Evolutionary conservation across 2,329 filamentous ascomycete species (phyloP).

Genomic region (Pyrenophora seminiperda): DNA sequence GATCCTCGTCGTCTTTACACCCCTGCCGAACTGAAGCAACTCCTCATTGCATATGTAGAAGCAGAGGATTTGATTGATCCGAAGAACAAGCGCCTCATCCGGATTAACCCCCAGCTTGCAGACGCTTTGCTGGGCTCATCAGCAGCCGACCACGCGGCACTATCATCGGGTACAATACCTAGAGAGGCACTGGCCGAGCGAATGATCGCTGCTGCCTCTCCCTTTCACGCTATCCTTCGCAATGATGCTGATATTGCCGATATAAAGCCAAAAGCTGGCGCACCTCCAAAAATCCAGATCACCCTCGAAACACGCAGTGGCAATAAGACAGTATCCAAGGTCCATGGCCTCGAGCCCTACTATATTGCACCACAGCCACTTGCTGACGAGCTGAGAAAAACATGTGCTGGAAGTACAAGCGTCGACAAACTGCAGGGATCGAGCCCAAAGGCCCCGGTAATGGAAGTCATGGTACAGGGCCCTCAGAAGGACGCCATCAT

Average conservation of each 20-base stretch:
- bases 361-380: constrained; percentile 64
- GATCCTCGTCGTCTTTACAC: constrained; percentile 63
- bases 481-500: constrained; percentile 67
- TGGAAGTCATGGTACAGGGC: constrained; percentile 72
- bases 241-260: constrained; percentile 50
- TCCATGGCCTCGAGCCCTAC: constrained; percentile 66
- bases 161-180: constrained; percentile 63
- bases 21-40: constrained; percentile 62
- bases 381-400: constrained; percentile 69
- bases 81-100: constrained; percentile 66
- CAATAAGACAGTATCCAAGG: constrained; percentile 68
- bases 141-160: constrained; percentile 59
- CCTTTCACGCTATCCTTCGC: constrained; percentile 63
- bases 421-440: constrained; percentile 65
- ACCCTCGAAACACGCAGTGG: constrained; percentile 68
- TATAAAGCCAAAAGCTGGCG: constrained; percentile 64
- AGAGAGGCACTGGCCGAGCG: constrained; percentile 66
- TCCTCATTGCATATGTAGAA: constrained; percentile 64
- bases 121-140: constrained; percentile 64
- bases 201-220: constrained; percentile 60
- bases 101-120: constrained; percentile 65
- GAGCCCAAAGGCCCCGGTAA: constrained; percentile 64
- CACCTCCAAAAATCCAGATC: constrained; percentile 64
- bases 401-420: constrained; percentile 70
- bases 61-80: constrained; percentile 61